A percentile compares a stretch with the other conserved stretches of the same genome.
phyloP scores from a whole-genome alignment of 768 basidiomycete genomes.

The Tubosaeta sp. region DNA sequence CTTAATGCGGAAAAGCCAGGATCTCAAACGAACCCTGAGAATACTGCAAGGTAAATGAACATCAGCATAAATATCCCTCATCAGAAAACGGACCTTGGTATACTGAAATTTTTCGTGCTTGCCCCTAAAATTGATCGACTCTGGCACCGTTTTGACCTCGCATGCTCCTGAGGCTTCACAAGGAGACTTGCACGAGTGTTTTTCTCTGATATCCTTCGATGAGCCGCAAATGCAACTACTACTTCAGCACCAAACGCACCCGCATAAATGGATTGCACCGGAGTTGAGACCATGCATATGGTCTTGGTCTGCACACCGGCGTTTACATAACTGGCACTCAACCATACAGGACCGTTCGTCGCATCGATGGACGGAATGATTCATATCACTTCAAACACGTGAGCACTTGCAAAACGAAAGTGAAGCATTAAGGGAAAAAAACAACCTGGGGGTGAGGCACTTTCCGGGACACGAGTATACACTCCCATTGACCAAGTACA shows the following conservation, averaged over 20 bases:
- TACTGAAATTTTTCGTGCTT: slow-evolving; percentile 58
- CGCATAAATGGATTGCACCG: slow-evolving; percentile 49
- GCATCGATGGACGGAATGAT: too few species aligned
- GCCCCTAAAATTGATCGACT: slow-evolving; percentile 58
- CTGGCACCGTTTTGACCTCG: slow-evolving; percentile 54
- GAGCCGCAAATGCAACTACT: neutral
- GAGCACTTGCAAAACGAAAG: too few species aligned
- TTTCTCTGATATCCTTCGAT: slow-evolving; percentile 36
- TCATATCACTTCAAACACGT: too few species aligned
- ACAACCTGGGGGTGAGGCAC: too few species aligned
- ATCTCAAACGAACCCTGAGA: slow-evolving; percentile 40
- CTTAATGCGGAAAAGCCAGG: neutral
- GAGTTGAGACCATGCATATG: slow-evolving; percentile 51
- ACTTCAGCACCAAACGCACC: slow-evolving; percentile 32
- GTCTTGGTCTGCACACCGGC: slow-evolving; percentile 43
- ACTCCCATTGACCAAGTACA: too few species aligned
- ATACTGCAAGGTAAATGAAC: slow-evolving; percentile 34
- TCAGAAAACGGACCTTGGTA: slow-evolving; percentile 44
- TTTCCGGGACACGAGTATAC: too few species aligned
- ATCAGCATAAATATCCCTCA: neutral
- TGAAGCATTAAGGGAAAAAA: too few species aligned
- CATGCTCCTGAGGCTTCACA: slow-evolving; percentile 50
- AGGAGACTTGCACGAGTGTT: slow-evolving; percentile 42
- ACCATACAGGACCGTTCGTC: too few species aligned
- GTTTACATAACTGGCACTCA: slow-evolving; percentile 54